Evolutionary conservation across 164 flowering plant species (phyloP).

Genomic region (Berberis thunbergii): DNA sequence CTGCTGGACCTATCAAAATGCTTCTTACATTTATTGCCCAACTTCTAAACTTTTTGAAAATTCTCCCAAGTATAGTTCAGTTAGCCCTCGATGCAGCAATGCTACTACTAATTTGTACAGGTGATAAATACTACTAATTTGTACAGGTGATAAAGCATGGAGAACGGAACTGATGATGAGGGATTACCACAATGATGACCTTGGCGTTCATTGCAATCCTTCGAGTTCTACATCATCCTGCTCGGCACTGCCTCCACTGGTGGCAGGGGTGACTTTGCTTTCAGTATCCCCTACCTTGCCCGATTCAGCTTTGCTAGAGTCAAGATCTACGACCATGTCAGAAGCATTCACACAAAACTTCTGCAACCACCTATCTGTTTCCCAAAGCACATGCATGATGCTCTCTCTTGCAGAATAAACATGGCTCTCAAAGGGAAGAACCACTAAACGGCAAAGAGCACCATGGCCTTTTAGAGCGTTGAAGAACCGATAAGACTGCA

Average conservation of each 20-base stretch:
- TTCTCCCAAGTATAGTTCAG: no score
- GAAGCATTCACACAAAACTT: conserved; percentile 55
- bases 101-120: no score
- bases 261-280: conserved; percentile 35
- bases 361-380: conserved; percentile 88
- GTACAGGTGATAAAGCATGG: neutral
- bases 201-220: conserved; percentile 18
- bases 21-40: no score
- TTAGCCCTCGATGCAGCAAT: no score
- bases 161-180: neutral
- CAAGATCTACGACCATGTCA: conserved; percentile 26
- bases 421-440: conserved; percentile 96
- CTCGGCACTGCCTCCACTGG: conserved; percentile 55
- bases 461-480: conserved; percentile 97
- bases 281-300: conserved; percentile 24
- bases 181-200: conserved; percentile 68
- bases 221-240: conserved; percentile 24
- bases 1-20: no score
- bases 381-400: conserved; percentile 98
- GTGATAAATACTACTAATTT: neutral
- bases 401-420: conserved; percentile 92
- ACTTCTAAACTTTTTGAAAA: no score
- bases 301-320: conserved; percentile 15
- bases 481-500: conserved; percentile 93
- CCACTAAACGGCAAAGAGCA: conserved; percentile 81